Percentiles rank a stretch among this genome's conserved stretches.
phyloP scores from a whole-genome alignment of 768 basidiomycete genomes.

The Amanita thiersii region DNA sequence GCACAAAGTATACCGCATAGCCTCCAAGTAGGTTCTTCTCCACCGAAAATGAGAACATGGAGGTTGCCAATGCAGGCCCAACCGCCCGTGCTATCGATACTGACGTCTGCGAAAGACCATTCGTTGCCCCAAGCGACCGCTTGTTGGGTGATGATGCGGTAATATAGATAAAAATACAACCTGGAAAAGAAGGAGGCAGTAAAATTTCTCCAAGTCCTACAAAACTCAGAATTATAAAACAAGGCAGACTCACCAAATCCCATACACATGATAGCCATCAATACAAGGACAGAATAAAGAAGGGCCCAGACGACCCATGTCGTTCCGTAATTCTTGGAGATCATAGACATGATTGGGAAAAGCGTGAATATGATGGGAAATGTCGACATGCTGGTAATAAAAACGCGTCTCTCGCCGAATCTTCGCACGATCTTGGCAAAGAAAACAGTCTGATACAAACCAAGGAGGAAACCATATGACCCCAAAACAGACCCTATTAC shows the following conservation, averaged over 20 bases:
- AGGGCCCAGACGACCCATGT: constrained; percentile 20
- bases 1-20: constrained; percentile 23
- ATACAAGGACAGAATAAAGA: constrained; percentile 18
- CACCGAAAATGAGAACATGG: constrained; percentile 28
- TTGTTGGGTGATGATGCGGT: constrained; percentile 42
- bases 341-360: constrained; percentile 41
- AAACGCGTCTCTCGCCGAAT: constrained; percentile 49
- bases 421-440: constrained; percentile 44
- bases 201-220: background rate
- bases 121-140: constrained; percentile 23
- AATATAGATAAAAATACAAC: constrained; percentile 42
- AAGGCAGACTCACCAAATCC: constrained; percentile 23
- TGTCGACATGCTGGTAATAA: constrained; percentile 30
- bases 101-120: background rate
- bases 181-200: constrained; percentile 18
- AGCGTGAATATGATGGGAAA: constrained; percentile 36
- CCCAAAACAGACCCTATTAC: constrained; percentile 48
- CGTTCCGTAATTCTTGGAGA: constrained; percentile 25
- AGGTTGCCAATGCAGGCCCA: constrained; percentile 23
- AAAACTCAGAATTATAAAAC: background rate
- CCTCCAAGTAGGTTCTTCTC: constrained; percentile 27
- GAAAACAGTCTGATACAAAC: constrained; percentile 43
- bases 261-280: constrained; percentile 22
- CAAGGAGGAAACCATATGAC: constrained; percentile 42
- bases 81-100: constrained; percentile 15